A percentile compares a stretch with the other conserved stretches of the same genome.
Conservation (phyloP, 768 basidiomycete genomes). For the Lanmaoa pseudosensibilis region DNA sequence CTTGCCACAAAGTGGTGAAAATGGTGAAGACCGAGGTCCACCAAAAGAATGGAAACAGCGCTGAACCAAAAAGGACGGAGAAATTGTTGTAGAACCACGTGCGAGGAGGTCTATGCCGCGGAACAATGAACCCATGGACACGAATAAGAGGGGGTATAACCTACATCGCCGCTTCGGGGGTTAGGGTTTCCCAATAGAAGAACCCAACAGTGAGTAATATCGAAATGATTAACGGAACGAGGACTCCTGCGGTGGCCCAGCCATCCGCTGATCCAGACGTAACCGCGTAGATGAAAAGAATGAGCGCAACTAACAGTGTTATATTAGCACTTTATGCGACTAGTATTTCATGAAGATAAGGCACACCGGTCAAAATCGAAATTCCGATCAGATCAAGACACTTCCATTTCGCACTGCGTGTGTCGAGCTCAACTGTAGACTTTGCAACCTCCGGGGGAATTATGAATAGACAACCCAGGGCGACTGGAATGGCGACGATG, state of each 20-base stretch:
- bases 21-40: conserved; percentile 36
- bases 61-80: conserved; percentile 37
- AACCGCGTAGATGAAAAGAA: conserved; percentile 43
- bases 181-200: conserved; percentile 49
- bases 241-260: conserved; percentile 47
- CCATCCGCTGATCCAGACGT: conserved; percentile 50
- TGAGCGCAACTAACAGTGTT: conserved; percentile 31
- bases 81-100: conserved; percentile 46
- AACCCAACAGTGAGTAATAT: conserved; percentile 42
- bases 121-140: not conserved
- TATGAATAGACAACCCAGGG: conserved; percentile 32
- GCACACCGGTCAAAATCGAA: conserved; percentile 38
- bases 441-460: conserved; percentile 31
- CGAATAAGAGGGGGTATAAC: conserved; percentile 8
- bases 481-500: conserved; percentile 38
- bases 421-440: not conserved
- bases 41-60: conserved; percentile 44
- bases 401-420: conserved; percentile 22
- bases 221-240: conserved; percentile 48
- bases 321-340: not conserved
- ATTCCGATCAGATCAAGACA: conserved; percentile 42
- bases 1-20: conserved; percentile 42
- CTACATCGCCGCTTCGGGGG: conserved; percentile 46
- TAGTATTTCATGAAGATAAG: not conserved
- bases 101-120: conserved; percentile 37